Conservation (phyloP, 371 early-diverging fungal genomes). For the Mortierella sp. region DNA sequence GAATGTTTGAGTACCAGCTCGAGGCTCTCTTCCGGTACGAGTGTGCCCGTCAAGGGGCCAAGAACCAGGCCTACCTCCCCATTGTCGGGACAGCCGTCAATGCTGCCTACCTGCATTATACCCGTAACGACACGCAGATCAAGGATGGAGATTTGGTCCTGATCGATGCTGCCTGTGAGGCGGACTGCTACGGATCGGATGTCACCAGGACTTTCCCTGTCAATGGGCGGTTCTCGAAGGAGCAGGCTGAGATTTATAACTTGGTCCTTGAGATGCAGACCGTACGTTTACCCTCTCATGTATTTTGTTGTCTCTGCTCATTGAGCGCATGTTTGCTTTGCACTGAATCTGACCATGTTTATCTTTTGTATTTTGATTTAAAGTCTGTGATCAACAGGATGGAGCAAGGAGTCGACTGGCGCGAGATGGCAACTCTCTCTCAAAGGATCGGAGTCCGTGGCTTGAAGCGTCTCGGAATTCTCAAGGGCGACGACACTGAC, state of each 20-base stretch:
- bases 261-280: conserved; percentile 90
- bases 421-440: conserved; percentile 86
- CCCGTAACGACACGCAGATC: conserved; percentile 62
- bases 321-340: not conserved
- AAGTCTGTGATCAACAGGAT: conserved; percentile 68
- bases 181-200: conserved; percentile 86
- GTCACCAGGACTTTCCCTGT: conserved; percentile 93
- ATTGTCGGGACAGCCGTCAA: conserved; percentile 74
- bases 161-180: conserved; percentile 92
- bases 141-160: conserved; percentile 76
- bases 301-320: not conserved
- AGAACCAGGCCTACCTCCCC: conserved; percentile 67
- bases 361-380: not conserved
- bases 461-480: conserved; percentile 79
- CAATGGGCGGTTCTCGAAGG: conserved; percentile 80
- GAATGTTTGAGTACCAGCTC: conserved; percentile 68
- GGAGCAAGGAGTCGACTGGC: conserved; percentile 86
- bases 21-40: conserved; percentile 70
- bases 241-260: conserved; percentile 82
- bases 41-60: conserved; percentile 64
- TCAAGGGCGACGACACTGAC: conserved; percentile 76
- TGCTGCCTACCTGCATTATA: conserved; percentile 71
- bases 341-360: too few species aligned
- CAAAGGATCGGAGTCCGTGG: conserved; percentile 79
- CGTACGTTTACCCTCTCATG: conserved; percentile 30